phyloP scores from a whole-genome alignment of 192 early-diverging fungal genomes.

The Mycoemilia scoparia region DNA sequence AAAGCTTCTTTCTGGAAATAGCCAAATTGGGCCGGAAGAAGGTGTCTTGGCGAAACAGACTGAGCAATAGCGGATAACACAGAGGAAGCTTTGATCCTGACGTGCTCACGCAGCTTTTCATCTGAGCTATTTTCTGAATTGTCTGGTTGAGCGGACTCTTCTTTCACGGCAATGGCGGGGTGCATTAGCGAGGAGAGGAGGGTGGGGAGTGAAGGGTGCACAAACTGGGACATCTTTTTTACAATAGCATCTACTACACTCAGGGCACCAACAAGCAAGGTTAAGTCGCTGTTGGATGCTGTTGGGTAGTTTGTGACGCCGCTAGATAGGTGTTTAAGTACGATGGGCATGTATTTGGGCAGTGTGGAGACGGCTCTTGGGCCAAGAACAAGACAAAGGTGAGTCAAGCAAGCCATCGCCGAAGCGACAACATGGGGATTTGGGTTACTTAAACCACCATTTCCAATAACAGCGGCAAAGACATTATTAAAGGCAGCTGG shows the following conservation, averaged over 20 bases:
- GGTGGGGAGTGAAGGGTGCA: conserved; percentile 20
- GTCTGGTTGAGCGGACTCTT: neutral
- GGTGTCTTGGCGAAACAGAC: conserved; percentile 20
- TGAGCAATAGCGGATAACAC: conserved; percentile 12
- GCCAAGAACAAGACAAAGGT: conserved; percentile 45
- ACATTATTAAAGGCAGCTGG: conserved; percentile 40
- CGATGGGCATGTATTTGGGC: conserved; percentile 65
- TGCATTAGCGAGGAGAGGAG: conserved; percentile 15
- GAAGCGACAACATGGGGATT: conserved; percentile 20
- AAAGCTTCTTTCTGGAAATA: conserved; percentile 31
- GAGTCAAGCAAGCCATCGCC: conserved; percentile 24
- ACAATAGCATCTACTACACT: conserved; percentile 23
- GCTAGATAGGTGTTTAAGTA: conserved; percentile 36
- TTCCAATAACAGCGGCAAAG: conserved; percentile 32
- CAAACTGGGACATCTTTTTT: conserved; percentile 26
- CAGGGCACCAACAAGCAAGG: conserved; percentile 18
- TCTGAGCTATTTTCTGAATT: neutral
- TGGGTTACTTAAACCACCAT: conserved; percentile 16
- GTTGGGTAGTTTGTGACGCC: conserved; percentile 5
- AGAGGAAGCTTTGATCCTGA: conserved; percentile 4
- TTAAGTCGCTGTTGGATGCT: conserved; percentile 19
- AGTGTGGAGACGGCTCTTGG: conserved; percentile 58
- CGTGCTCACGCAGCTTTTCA: conserved; percentile 10
- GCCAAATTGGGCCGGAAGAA: conserved; percentile 20
- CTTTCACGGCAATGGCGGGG: conserved; percentile 3